Evolutionary conservation across 2,329 filamentous ascomycete genomes (phyloP), one percentile per base, ranked within the genome.

Genomic region (Colletotrichum paranaense): DNA sequence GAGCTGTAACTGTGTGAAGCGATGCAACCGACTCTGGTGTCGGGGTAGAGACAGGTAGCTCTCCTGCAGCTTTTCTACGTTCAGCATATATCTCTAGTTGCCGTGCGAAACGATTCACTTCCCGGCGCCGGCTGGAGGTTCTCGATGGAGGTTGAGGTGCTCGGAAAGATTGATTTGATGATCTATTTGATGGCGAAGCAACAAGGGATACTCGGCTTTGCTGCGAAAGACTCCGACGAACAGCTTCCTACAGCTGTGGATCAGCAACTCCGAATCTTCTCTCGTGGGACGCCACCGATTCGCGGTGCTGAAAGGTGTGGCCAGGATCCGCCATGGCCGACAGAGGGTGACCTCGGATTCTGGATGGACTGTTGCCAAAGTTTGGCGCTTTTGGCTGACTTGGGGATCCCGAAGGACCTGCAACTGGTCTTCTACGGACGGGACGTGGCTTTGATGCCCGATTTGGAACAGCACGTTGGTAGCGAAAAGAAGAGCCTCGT

Each of bases 1-100:
- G 80, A 35, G 86, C 87, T 30, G 85, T 83, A 22, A 91, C 82
- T 2, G 89, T 91, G 72, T 86, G 84, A 58, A 86, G 80, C 55
- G 85, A 89, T 62, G 79, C 76, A n/a, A 79, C 82, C 3, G 86
- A 86, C 14, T 82, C 81, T 79, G 73, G 81, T 62, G 84, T 85
- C 5, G 86, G 82, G 1, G 84, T 85, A 12, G 82, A 81, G 19
- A 83, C 75, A 1, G 82, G 81, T 32, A 80, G 72, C 68, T 83
- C 86, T 0, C 83, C 82, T 46, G 81, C 79, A 12, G 80, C 80
- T 24, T 79, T 80, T 12, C 83, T 79, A 5, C 80, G 81, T 57
- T 86, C 56, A 4, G 70, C 72, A 35, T 72, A 74, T 8, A 62
- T 67, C 46, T 77, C 75, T 3, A 77, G 59, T 38, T 76, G 63